phyloP scores from a whole-genome alignment of 2,329 filamentous ascomycete genomes.

The Ampelomyces quisqualis region DNA sequence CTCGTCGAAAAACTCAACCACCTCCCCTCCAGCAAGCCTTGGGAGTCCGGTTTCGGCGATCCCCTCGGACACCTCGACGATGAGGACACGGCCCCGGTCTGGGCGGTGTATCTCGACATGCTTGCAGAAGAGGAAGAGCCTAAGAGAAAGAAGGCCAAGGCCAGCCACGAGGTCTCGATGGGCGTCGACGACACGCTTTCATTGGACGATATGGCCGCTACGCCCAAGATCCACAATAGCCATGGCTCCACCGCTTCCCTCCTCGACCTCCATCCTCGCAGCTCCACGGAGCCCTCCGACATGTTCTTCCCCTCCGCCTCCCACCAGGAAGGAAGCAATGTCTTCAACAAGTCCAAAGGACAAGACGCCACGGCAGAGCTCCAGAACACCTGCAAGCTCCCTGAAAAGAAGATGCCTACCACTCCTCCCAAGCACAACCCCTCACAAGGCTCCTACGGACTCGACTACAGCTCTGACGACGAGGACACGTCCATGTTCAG shows the following conservation, averaged over 20 bases:
- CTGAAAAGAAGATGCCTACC: too few species aligned
- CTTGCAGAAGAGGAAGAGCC: conserved; percentile 25
- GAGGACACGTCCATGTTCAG: conserved; percentile 14
- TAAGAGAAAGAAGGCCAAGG: conserved; percentile 28
- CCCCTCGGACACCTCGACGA: conserved; percentile 31
- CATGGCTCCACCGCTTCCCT: conserved; percentile 26
- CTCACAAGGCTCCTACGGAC: conserved; percentile 21
- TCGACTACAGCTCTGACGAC: conserved; percentile 27
- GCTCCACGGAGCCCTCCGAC: conserved; percentile 32
- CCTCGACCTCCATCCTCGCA: conserved; percentile 33
- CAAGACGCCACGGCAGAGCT: conserved; percentile 14
- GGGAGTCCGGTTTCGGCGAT: conserved; percentile 36
- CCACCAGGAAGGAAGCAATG: conserved; percentile 26
- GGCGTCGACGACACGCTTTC: conserved; percentile 22
- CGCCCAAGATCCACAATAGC: conserved; percentile 20
- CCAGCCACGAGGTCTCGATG: conserved; percentile 7
- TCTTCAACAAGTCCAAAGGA: conserved; percentile 31
- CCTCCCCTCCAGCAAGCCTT: conserved; percentile 35
- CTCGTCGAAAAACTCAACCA: conserved; percentile 28
- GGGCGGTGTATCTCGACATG: conserved; percentile 34
- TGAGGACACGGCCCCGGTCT: conserved; percentile 31
- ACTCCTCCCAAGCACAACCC: conserved; percentile 15
- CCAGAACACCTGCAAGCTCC: conserved; percentile 17
- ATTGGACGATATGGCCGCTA: conserved; percentile 21
- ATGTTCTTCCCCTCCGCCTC: conserved; percentile 28